These are phyloP conservation scores for Fusarium xyrophilum DNA, from an alignment of 2,329 filamentous ascomycete species.

Conservation along the genomic window DNA sequence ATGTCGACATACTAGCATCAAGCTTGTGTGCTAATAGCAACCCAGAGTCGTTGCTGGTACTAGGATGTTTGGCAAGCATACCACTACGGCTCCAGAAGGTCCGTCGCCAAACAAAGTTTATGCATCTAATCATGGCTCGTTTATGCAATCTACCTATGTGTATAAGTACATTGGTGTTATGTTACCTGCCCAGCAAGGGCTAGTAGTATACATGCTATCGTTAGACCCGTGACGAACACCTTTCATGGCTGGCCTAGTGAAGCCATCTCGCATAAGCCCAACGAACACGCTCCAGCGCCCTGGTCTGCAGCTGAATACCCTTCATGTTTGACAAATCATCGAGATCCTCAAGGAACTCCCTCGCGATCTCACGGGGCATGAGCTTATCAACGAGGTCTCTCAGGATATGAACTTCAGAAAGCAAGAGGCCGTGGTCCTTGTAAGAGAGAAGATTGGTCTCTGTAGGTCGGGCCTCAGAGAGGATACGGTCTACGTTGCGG, in stretches of 20 bases:
- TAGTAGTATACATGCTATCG: slow-evolving; percentile 28
- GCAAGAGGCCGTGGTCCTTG: slow-evolving; percentile 87
- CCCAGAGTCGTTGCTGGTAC: background rate
- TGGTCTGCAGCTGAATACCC: slow-evolving; percentile 78
- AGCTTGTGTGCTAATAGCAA: background rate
- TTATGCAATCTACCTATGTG: slow-evolving; percentile 31
- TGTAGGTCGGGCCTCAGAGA: slow-evolving; percentile 72
- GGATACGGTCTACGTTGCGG: slow-evolving; percentile 85
- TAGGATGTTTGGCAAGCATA: background rate
- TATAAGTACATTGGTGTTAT: slow-evolving; percentile 17
- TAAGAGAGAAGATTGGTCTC: slow-evolving; percentile 81
- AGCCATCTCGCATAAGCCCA: slow-evolving; percentile 88
- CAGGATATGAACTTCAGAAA: slow-evolving; percentile 89
- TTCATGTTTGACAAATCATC: slow-evolving; percentile 84
- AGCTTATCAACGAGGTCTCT: slow-evolving; percentile 66
- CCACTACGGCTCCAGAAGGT: too few species aligned
- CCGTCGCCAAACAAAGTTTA: background rate
- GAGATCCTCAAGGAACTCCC: slow-evolving; percentile 88
- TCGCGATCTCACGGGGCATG: slow-evolving; percentile 76
- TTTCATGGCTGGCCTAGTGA: slow-evolving; percentile 34
- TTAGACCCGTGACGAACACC: background rate
- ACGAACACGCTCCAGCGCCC: slow-evolving; percentile 80
- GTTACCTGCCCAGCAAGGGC: slow-evolving; percentile 10
- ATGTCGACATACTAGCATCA: background rate
- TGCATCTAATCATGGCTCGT: slow-evolving; percentile 13